Percentiles rank a stretch among this genome's conserved stretches.
Evolutionary conservation across 495 filamentous ascomycete genomes (phyloP).

Genomic region (Neurospora sp.): DNA sequence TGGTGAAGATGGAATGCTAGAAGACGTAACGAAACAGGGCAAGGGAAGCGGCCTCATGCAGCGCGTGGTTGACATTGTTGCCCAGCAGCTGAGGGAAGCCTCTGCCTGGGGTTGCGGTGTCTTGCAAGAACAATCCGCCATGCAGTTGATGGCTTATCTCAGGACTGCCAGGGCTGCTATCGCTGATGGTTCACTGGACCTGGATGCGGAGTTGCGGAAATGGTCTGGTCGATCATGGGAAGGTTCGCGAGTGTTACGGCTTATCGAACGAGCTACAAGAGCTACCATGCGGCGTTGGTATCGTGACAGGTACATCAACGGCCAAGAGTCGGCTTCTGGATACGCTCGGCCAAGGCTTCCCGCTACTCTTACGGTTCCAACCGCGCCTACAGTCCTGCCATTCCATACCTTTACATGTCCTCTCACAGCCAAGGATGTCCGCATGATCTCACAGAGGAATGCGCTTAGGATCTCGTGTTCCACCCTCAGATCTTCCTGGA

Average conservation of each 20-base stretch:
- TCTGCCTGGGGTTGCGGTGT: slow-evolving; percentile 76
- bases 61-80: slow-evolving; percentile 89
- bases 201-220: slow-evolving; percentile 38
- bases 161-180: slow-evolving; percentile 15
- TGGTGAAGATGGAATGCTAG: slow-evolving; percentile 72
- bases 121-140: slow-evolving; percentile 42
- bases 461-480: slow-evolving; percentile 86
- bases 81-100: slow-evolving; percentile 80
- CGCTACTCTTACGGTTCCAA: slow-evolving; percentile 62
- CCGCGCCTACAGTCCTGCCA: slow-evolving; percentile 90
- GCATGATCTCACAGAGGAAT: slow-evolving; percentile 92
- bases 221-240: slow-evolving; percentile 81
- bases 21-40: slow-evolving; percentile 54
- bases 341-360: slow-evolving; percentile 75
- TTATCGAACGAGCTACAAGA: slow-evolving; percentile 76
- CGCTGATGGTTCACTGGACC: slow-evolving; percentile 18
- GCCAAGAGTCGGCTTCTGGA: slow-evolving; percentile 44
- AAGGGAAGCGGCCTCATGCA: slow-evolving; percentile 78
- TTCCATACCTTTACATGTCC: slow-evolving; percentile 98
- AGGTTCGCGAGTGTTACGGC: slow-evolving; percentile 73
- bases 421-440: slow-evolving; percentile 84
- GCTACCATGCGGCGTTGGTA: slow-evolving; percentile 80
- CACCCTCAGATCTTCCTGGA: slow-evolving; percentile 76
- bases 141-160: slow-evolving; percentile 39
- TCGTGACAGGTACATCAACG: slow-evolving; percentile 63